Evolutionary conservation across 345 rosid genomes (phyloP).

Genomic region (Corymbia maculata): DNA sequence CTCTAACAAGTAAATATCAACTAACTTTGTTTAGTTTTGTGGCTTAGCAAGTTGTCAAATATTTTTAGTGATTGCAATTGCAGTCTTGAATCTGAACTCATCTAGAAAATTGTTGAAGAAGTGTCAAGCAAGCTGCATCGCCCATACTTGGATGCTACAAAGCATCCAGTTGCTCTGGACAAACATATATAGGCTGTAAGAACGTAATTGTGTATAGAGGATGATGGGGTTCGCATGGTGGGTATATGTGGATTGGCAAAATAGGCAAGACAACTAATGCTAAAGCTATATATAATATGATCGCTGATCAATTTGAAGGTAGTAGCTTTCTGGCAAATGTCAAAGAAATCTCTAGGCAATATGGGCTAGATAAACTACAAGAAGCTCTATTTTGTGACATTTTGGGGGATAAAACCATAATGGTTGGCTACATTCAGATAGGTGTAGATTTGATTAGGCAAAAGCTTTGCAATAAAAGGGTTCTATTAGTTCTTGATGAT

Average conservation of each 20-base stretch:
- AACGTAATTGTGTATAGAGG: background rate
- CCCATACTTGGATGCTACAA: background rate
- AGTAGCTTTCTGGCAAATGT: slow-evolving; percentile 22
- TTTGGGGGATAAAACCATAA: background rate
- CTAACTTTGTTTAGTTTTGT: background rate
- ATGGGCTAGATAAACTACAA: background rate
- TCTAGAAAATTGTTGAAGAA: slow-evolving; percentile 4
- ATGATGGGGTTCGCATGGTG: background rate
- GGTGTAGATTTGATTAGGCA: background rate
- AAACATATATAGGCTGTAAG: background rate
- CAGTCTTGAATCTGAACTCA: background rate
- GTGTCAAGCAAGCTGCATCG: background rate
- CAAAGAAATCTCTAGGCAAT: slow-evolving; percentile 2
- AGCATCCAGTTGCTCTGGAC: background rate
- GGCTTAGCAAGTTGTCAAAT: no score
- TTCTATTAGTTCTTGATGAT: slow-evolving; percentile 13
- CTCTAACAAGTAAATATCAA: background rate
- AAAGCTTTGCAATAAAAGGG: background rate
- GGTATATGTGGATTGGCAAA: background rate
- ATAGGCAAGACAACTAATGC: slow-evolving; percentile 14
- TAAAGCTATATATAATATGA: slow-evolving; percentile 6
- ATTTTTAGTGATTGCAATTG: background rate
- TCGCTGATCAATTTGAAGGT: slow-evolving; percentile 17
- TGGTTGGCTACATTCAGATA: background rate
- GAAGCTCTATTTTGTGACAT: slow-evolving; percentile 3